Base-by-base conservation (phyloP, 208 protist genomes). In the Trypanosoma melophagium region DNA sequence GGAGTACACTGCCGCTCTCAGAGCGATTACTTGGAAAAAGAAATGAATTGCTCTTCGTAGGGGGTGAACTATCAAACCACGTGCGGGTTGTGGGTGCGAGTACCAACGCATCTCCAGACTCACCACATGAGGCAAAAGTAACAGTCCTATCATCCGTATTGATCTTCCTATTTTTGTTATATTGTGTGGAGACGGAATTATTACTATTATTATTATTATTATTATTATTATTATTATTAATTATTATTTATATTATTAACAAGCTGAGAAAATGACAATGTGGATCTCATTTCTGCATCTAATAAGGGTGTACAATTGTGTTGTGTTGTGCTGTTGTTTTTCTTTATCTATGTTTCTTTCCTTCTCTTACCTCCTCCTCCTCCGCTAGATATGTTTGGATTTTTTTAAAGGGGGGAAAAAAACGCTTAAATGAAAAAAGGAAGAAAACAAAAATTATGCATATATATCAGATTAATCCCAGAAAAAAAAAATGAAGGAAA, bases 21-120 rank as follows among this genome's bases (percentile, higher is more conserved):
- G 65, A 70, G 41, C 65, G 65, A 55, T 70, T 70, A 49, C 65
- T 70, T 10, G 65, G 65, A 63, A 70, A 70, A 44, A 44, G 16
- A 62, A 70, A 70, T 16, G 55, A 21, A 8, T 8, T 5, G 19
- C 45, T 54, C 24, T 24, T 13, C 9, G 65, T 54, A 9, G 28
- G 24, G 2, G 65, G 56, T 16, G 56, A 70, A 21, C 31, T 21
- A 1, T 63, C 54, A 54, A 63, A 45, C 64, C 64, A 69, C 44
- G 64, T 54, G 54, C 40, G 53, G 2, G 3, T 21, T 17, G 19
- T 55, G 16, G 60, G 50, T 19, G 38, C 35, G 0, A 66, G 8
- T 21, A 22, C 16, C 10, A 10, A 2, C 2, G 16, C 22, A 42
- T 8, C 54, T 31, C n/a, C 16, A 14, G 45, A 5, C 3, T 50